Percentiles rank a stretch among this genome's conserved stretches.
phyloP scores from a whole-genome alignment of 768 basidiomycete species.

The Lepiota subincarnata region DNA sequence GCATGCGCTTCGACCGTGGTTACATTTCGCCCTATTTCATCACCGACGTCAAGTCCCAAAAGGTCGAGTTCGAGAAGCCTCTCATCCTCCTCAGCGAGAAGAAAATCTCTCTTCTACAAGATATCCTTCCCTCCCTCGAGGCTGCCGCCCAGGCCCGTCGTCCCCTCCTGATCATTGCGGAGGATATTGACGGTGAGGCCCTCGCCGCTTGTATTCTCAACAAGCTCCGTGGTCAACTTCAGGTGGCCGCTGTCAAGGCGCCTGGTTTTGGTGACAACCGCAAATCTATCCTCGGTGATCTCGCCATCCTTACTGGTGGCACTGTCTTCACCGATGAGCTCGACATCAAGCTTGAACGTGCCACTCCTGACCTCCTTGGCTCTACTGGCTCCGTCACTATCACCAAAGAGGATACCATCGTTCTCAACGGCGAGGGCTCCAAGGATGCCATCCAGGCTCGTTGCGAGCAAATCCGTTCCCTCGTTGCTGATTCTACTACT shows the following conservation, averaged over 20 bases:
- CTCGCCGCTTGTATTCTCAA: conserved; percentile 97
- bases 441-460: conserved; percentile 89
- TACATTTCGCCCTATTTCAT: conserved; percentile 98
- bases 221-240: conserved; percentile 97
- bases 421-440: conserved; percentile 90
- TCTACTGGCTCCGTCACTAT: conserved; percentile 88
- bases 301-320: conserved; percentile 95
- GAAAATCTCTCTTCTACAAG: conserved; percentile 94
- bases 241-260: conserved; percentile 92
- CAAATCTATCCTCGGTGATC: conserved; percentile 95
- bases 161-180: conserved; percentile 93
- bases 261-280: conserved; percentile 99
- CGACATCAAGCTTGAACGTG: conserved; percentile 95
- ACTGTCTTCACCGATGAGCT: conserved; percentile 97
- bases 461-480: conserved; percentile 90
- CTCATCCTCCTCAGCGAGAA: conserved; percentile 92
- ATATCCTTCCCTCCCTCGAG: conserved; percentile 91
- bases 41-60: conserved; percentile 95
- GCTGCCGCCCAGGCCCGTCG: conserved; percentile 75
- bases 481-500: conserved; percentile 79
- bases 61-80: conserved; percentile 97
- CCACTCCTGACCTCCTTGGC: conserved; percentile 84
- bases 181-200: conserved; percentile 97
- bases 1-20: conserved; percentile 99
- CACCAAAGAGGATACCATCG: conserved; percentile 97